Evolutionary conservation across 1,284 basidiomycete genomes (phyloP), one percentile per base, ranked within the genome.

Genomic region (Neotropicomus parvogracilis): DNA sequence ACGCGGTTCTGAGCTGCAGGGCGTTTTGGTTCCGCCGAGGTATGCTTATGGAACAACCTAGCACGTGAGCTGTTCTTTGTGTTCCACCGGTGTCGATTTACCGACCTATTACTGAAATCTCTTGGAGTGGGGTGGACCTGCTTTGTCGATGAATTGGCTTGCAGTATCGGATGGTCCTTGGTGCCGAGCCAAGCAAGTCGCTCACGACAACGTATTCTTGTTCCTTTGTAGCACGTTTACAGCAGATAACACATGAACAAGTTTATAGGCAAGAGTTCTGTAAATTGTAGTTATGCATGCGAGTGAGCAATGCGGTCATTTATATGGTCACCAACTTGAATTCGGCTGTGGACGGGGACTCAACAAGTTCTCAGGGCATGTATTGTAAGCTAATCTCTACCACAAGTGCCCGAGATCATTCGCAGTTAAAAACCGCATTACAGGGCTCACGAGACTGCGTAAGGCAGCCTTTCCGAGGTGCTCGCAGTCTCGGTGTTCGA

Each of bases 1-100:
- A 90, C 63, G 82, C 90, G 79, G 70, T 89, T 27, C 70, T n/a
- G n/a, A n/a, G n/a, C n/a, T 89, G 21, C 88, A 92, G 68, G 88
- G 83, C 17, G 65, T 87, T 36, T 77, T n/a, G n/a, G n/a, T n/a
- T n/a, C n/a, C n/a, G n/a, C n/a, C n/a, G n/a, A 10, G 16, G 13
- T 17, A 37, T 20, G 14, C 29, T 12, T n/a, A 46, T 42, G 77
- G 75, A 76, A 75, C 56, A 80, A 80, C 50, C 62, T 80, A 14
- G 67, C n/a, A n/a, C n/a, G n/a, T 75, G 17, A 73, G 79, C 27
- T 80, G 78, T 54, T 63, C 69, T 6, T 46, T 74, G 21, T 73
- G 75, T 36, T 79, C 79, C 0, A 66, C 64, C 71, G n/a, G 72
- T 79, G 8, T 73, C 77, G 3, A 64, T 75, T n/a, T 13, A 70